phyloP scores from a whole-genome alignment of 169 alveolate species.

The Eimeria sp. region DNA sequence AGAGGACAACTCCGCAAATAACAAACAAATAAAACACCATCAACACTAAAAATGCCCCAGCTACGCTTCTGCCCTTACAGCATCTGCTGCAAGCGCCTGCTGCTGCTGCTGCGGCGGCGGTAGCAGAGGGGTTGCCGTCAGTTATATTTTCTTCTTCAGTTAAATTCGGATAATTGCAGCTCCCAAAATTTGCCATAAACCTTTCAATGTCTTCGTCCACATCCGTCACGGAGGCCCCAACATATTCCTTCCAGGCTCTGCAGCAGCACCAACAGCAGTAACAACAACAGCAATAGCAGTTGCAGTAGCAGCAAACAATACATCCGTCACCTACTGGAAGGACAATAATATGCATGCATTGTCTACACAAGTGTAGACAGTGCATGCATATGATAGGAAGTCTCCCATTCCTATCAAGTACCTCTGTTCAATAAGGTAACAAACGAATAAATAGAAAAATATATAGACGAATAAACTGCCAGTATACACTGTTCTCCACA shows the following conservation, averaged over 20 bases:
- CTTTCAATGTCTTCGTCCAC: background rate
- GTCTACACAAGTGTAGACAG: no score
- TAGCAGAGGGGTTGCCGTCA: background rate
- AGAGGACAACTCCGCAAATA: background rate
- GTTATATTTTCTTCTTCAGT: background rate
- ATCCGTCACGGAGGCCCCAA: background rate
- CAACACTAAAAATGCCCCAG: background rate
- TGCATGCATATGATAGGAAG: no score
- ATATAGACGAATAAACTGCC: no score
- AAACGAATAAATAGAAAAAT: no score
- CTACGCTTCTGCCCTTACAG: conserved; percentile 5
- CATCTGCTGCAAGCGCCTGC: background rate
- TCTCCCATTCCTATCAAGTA: no score
- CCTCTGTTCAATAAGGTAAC: no score
- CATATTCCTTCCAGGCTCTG: conserved; percentile 27
- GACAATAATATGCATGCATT: no score
- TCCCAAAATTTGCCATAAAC: background rate
- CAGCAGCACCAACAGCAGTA: background rate
- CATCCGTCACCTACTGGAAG: no score
- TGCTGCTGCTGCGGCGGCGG: background rate
- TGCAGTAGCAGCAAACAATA: no score
- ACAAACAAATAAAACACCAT: background rate
- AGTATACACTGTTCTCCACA: no score
- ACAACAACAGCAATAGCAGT: no score
- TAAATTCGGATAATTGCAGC: background rate